phyloP scores from a whole-genome alignment of 176 grass and related monocot genomes.

The Triticum dicoccoides region DNA sequence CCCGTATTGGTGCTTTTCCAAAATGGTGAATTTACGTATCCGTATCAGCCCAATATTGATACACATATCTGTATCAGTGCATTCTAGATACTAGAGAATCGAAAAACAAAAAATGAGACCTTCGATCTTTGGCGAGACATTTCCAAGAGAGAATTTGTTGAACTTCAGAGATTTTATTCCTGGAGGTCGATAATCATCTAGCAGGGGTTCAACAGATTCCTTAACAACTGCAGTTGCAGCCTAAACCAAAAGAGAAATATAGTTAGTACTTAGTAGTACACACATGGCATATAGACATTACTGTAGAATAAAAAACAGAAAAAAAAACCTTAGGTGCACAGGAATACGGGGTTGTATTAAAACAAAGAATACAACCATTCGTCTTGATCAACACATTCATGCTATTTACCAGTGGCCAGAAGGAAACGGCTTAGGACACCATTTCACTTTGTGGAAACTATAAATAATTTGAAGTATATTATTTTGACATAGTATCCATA shows the following conservation, averaged over 20 bases:
- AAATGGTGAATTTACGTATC: too few relatives aligned
- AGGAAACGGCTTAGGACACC: not conserved
- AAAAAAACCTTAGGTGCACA: not conserved
- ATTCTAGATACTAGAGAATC: conserved; percentile 6
- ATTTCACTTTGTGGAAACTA: conserved; percentile 8
- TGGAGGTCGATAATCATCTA: conserved; percentile 93
- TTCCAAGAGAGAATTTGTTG: conserved; percentile 93
- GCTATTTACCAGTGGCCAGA: not conserved
- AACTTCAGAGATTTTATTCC: conserved; percentile 98
- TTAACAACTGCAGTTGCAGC: conserved; percentile 71
- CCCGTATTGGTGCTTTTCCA: too few relatives aligned
- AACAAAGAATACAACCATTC: conserved; percentile 25
- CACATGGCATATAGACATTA: conserved; percentile 31
- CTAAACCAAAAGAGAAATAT: conserved; percentile 46
- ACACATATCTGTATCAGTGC: too few relatives aligned
- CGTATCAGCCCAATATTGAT: too few relatives aligned
- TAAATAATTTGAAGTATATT: conserved; percentile 5
- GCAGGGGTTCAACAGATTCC: conserved; percentile 85
- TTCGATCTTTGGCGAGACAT: conserved; percentile 95
- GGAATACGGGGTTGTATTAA: conserved; percentile 7
- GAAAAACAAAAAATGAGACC: conserved; percentile 41
- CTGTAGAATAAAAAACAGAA: not conserved
- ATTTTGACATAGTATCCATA: not conserved
- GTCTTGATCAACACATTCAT: conserved; percentile 1
- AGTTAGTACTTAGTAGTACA: conserved; percentile 34